These are phyloP conservation scores for Syzygium jambos DNA, from an alignment of 345 rosid genomes.

Conservation along the genomic window DNA sequence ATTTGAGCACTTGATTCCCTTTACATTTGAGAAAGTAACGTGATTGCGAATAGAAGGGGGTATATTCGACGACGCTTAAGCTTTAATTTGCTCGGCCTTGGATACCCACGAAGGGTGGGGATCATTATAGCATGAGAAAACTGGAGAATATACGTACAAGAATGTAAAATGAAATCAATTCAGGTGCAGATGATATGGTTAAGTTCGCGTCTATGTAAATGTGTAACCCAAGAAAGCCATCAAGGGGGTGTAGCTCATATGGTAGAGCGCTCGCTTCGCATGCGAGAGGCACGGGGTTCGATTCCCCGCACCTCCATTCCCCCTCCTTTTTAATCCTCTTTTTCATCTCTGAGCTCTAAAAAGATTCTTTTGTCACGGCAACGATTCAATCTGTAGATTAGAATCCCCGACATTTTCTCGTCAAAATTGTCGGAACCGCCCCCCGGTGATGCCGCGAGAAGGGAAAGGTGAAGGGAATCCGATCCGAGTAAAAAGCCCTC, in stretches of 20 bases:
- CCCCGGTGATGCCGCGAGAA: neutral
- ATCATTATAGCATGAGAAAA: neutral
- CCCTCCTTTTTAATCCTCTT: rapidly evolving
- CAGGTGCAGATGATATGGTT: rapidly evolving
- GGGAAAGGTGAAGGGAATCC: neutral
- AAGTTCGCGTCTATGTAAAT: rapidly evolving
- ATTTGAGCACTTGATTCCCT: neutral
- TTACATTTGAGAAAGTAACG: neutral
- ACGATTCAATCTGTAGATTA: too few relatives aligned
- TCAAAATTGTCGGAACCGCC: neutral
- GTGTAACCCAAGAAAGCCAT: rapidly evolving
- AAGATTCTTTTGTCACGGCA: too few relatives aligned
- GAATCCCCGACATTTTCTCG: too few relatives aligned
- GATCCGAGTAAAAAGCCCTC: neutral
- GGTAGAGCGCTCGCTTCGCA: constrained; percentile 99
- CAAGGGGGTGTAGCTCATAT: constrained; percentile 82
- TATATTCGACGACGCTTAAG: neutral
- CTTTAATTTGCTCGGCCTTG: neutral
- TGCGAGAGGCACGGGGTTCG: constrained; percentile 99
- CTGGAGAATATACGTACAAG: neutral
- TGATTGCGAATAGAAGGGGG: neutral
- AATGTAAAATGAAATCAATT: neutral
- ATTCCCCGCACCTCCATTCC: constrained; percentile 84
- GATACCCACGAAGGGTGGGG: neutral
- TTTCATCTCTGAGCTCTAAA: too few relatives aligned